Base-by-base conservation (phyloP, 2,329 filamentous ascomycete genomes). In the Calonectria montana region DNA sequence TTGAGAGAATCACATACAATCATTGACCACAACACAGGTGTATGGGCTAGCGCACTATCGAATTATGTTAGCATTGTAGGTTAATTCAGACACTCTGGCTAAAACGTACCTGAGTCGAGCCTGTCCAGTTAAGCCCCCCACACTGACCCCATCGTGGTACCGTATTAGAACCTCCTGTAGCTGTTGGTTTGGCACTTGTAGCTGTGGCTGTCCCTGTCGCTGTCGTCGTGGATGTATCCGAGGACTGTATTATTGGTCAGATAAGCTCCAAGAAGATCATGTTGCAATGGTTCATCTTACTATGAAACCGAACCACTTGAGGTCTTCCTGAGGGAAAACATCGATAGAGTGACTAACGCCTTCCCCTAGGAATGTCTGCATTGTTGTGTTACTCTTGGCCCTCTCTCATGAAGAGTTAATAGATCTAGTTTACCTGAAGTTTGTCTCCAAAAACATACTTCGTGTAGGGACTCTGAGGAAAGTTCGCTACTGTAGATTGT, bases 371-470 rank as follows among this genome's bases (percentile, higher is more conserved):
- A 77, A 76, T 1, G 75, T 73, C 75, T 76, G 16, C 6, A 8
- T n/a, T 23, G 4, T 8, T 10, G 16, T 12, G 27, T 69, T 59
- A 71, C 16, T 61, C 18, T 2, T 53, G 13, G 23, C 5, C n/a
- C 13, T 23, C 4, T 10, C 5, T 7, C 4, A 4, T 16, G 16
- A 2, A 8, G 10, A 21, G 5, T 21, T 21, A 29, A 15, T 18
- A 6, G 13, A 6, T 25, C 6, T 18, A 35, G 13, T 48, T 67
- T 29, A 73, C 71, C 69, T 73, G 69, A 2, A 80, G 70, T 55
- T 80, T 79, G 4, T 82, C 80, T 9, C 84, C 85, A 71, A 83
- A 86, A 4, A 83, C 80, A 50, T 81, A 82, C 7, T 81, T 86
- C 35, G 81, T 82, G 74, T 85, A 87, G 23, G 82, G 82, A 35